Evolutionary conservation across 1,284 basidiomycete species (phyloP).

Genomic region (Ceratobasidium sp.): DNA sequence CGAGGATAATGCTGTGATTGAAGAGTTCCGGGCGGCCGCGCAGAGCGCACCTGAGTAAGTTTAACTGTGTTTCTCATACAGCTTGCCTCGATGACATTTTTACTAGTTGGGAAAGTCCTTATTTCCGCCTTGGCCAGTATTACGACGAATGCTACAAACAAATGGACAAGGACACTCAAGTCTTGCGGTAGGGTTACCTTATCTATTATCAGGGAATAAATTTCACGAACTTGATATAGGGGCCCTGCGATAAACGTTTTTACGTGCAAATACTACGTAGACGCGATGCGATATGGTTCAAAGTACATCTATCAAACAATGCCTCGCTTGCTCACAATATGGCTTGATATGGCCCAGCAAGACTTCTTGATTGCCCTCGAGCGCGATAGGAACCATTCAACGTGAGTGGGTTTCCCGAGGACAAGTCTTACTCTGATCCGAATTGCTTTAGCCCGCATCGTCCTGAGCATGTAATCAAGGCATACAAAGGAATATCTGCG

Average conservation of each 20-base stretch:
- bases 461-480: conserved; percentile 9
- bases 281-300: conserved; percentile 83
- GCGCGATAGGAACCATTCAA: conserved; percentile 14
- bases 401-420: not conserved
- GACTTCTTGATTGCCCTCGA: conserved; percentile 51
- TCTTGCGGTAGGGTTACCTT: conserved; percentile 36
- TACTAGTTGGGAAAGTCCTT: conserved; percentile 83
- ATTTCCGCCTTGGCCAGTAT: conserved; percentile 88
- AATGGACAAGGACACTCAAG: conserved; percentile 18
- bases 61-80: not conserved
- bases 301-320: conserved; percentile 98
- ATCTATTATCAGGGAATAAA: not conserved
- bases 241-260: conserved; percentile 40
- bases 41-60: conserved; percentile 20
- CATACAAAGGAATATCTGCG: conserved; percentile 23
- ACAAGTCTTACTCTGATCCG: not conserved
- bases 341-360: conserved; percentile 90
- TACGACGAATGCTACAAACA: conserved; percentile 69
- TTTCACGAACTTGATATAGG: not conserved
- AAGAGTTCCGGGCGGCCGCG: conserved; percentile 66
- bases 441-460: conserved; percentile 3
- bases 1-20: conserved; percentile 72
- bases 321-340: conserved; percentile 93
- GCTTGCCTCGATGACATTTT: not conserved
- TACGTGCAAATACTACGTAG: conserved; percentile 63